These are phyloP conservation scores for Elsinoe ampelina DNA, from an alignment of 2,329 filamentous ascomycete genomes.

Conservation along the genomic window DNA sequence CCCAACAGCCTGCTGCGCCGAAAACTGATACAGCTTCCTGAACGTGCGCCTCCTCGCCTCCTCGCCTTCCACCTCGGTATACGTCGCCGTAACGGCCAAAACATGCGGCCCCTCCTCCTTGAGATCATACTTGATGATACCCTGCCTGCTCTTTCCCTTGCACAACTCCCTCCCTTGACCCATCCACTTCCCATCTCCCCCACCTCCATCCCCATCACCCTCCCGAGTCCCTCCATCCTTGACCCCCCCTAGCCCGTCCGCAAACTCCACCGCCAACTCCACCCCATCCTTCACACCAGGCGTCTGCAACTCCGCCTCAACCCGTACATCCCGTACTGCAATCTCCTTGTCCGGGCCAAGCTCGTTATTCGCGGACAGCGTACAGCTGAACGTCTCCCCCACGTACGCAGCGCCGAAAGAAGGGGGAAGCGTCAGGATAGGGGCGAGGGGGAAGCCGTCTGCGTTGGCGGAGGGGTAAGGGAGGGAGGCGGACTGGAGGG, in stretches of 20 bases:
- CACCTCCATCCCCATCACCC: slow-evolving; percentile 38
- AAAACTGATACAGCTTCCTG: slow-evolving; percentile 91
- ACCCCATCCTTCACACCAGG: slow-evolving; percentile 58
- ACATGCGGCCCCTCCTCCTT: slow-evolving; percentile 94
- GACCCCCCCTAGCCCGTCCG: slow-evolving; percentile 48
- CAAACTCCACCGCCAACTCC: slow-evolving; percentile 41
- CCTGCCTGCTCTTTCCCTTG: slow-evolving; percentile 44
- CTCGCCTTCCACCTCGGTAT: slow-evolving; percentile 60
- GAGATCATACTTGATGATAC: slow-evolving; percentile 74
- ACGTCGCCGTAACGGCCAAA: slow-evolving; percentile 84
- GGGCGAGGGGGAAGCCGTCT: slow-evolving; percentile 48
- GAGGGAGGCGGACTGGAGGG: slow-evolving; percentile 57
- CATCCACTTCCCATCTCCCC: slow-evolving; percentile 27
- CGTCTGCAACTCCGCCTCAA: slow-evolving; percentile 92
- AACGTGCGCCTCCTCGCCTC: slow-evolving; percentile 68
- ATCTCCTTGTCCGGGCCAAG: slow-evolving; percentile 32
- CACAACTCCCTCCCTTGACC: slow-evolving; percentile 32
- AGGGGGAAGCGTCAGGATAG: slow-evolving; percentile 70
- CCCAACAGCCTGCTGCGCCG: slow-evolving; percentile 79
- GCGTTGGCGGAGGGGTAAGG: slow-evolving; percentile 51
- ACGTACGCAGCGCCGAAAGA: slow-evolving; percentile 93
- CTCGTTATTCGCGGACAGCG: slow-evolving; percentile 93
- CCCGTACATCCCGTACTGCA: slow-evolving; percentile 63
- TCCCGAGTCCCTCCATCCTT: slow-evolving; percentile 39
- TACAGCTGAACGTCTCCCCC: slow-evolving; percentile 89